Conservation (phyloP, 129 eudicot genomes). For the Saposhnikovia divaricata region DNA sequence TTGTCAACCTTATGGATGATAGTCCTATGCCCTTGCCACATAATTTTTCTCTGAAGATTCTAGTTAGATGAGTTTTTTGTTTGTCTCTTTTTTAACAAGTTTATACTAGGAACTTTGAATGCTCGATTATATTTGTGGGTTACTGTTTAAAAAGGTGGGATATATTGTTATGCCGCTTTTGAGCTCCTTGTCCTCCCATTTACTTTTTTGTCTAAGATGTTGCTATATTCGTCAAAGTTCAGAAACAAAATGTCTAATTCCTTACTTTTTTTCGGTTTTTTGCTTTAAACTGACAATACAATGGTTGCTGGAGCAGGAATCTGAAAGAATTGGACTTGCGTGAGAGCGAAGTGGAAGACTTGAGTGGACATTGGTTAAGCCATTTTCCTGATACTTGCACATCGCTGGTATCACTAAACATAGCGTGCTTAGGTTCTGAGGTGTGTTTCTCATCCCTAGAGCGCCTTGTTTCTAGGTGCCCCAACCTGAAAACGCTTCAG, state of each 20-base stretch:
- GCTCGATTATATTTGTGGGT: background rate
- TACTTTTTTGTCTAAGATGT: background rate
- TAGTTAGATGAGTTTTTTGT: background rate
- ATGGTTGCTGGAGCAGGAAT: constrained; percentile 34
- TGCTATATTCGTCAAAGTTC: background rate
- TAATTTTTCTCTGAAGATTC: background rate
- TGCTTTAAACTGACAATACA: constrained; percentile 4
- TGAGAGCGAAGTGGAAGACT: constrained; percentile 57
- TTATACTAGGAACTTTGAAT: background rate
- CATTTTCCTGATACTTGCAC: constrained; percentile 57
- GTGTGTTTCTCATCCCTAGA: constrained; percentile 57
- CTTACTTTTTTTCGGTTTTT: background rate
- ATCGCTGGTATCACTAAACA: constrained; percentile 57
- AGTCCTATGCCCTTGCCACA: background rate
- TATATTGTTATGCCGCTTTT: background rate
- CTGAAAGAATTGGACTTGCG: constrained; percentile 49
- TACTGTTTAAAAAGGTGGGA: background rate
- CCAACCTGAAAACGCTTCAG: constrained; percentile 54
- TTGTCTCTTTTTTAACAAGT: background rate
- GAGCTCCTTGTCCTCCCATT: background rate
- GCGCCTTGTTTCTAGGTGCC: constrained; percentile 53
- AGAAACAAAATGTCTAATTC: background rate
- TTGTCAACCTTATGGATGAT: background rate
- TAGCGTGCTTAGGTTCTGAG: constrained; percentile 58
- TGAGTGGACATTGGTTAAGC: constrained; percentile 67